These are phyloP conservation scores for Fusarium buxicola DNA, from an alignment of 2,329 filamentous ascomycete species.

Conservation along the genomic window DNA sequence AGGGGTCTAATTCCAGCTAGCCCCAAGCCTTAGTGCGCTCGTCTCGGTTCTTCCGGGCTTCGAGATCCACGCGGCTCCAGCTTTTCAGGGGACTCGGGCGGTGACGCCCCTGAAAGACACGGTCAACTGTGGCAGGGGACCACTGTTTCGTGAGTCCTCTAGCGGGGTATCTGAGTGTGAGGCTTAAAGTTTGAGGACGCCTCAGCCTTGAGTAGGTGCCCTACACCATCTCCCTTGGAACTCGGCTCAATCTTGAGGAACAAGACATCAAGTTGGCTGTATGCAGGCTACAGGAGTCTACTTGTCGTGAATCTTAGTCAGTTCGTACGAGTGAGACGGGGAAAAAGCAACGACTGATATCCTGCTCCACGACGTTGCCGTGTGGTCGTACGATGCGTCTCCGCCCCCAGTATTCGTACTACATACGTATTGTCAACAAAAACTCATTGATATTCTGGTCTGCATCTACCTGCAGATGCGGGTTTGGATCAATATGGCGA, in stretches of 20 bases:
- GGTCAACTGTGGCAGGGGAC: constrained; percentile 15
- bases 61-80: constrained; percentile 27
- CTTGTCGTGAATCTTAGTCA: neutral
- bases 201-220: neutral
- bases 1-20: constrained; percentile 5
- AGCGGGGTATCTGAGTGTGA: neutral
- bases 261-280: too few relatives aligned
- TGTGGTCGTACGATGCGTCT: constrained; percentile 4
- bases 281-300: neutral
- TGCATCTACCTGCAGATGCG: neutral
- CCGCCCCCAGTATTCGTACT: constrained; percentile 1
- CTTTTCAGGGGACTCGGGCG: constrained; percentile 22
- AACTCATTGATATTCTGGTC: neutral
- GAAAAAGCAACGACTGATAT: constrained; percentile 2
- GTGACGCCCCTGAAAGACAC: constrained; percentile 7
- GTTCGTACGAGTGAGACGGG: neutral
- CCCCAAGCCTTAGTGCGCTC: constrained; percentile 5
- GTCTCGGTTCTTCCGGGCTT: constrained; percentile 15
- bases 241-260: too few relatives aligned
- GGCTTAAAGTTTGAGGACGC: too few relatives aligned
- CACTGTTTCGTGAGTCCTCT: neutral
- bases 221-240: neutral
- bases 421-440: neutral
- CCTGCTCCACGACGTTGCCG: constrained; percentile 3
- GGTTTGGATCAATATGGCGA: neutral